Percentiles rank a stretch among this genome's conserved stretches.
phyloP scores from a whole-genome alignment of 371 early-diverging fungal genomes.

The Blastocladiella emersonii region DNA sequence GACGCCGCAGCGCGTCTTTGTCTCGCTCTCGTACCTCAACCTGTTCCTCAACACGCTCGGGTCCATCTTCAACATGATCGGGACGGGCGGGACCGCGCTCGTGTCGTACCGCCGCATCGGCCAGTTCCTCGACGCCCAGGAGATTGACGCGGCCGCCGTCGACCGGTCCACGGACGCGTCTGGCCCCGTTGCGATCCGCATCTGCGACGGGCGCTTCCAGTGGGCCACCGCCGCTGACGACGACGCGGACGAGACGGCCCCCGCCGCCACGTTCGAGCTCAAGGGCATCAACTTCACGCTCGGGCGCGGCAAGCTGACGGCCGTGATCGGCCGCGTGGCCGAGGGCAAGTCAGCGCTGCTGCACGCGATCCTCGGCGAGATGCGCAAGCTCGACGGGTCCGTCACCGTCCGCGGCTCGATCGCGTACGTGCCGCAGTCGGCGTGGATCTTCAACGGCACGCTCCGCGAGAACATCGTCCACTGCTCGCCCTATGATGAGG shows the following conservation, averaged over 20 bases:
- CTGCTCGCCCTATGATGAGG: constrained; percentile 5
- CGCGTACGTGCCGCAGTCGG: constrained; percentile 76
- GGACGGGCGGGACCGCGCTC: constrained; percentile 58
- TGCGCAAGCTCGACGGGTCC: constrained; percentile 15
- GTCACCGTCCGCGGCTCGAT: constrained; percentile 49
- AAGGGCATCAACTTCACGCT: constrained; percentile 29
- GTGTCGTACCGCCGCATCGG: constrained; percentile 66
- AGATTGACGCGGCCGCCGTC: constrained; percentile 34
- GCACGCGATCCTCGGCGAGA: constrained; percentile 73
- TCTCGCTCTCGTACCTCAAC: background rate
- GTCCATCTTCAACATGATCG: constrained; percentile 24
- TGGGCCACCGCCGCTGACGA: constrained; percentile 25
- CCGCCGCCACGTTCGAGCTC: constrained; percentile 29
- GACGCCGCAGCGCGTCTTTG: background rate
- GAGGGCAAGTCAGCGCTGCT: constrained; percentile 74
- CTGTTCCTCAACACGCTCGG: background rate
- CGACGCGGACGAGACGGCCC: background rate
- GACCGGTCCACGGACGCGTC: background rate
- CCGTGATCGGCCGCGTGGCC: constrained; percentile 78
- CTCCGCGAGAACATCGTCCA: constrained; percentile 74
- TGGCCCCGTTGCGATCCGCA: background rate
- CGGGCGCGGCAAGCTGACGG: constrained; percentile 48
- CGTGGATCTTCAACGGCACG: constrained; percentile 90
- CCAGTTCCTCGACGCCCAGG: constrained; percentile 56
- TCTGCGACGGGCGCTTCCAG: background rate